Evolutionary conservation across 805 yeast genomes (phyloP).

Genomic region (Wickerhamiella australiensis): DNA sequence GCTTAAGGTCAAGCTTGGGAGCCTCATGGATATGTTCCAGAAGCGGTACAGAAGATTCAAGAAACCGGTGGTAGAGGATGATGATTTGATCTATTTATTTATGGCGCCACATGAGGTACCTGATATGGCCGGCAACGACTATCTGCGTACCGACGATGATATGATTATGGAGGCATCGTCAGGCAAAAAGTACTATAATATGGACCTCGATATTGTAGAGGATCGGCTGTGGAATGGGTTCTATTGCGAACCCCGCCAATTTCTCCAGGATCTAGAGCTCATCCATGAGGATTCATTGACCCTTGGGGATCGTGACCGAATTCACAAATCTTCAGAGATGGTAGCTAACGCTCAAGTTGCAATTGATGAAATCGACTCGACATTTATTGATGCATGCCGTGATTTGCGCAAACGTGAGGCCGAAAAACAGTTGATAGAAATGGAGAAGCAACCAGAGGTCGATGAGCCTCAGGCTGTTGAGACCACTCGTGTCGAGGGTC

Average conservation of each 20-base stretch:
- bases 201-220: conserved; percentile 88
- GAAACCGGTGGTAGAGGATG: conserved; percentile 81
- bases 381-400: conserved; percentile 63
- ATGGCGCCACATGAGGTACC: conserved; percentile 31
- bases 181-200: conserved; percentile 63
- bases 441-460: conserved; percentile 15
- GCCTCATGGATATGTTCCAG: conserved; percentile 80
- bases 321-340: conserved; percentile 82
- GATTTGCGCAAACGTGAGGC: conserved; percentile 34
- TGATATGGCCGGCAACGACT: conserved; percentile 25
- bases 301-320: conserved; percentile 71
- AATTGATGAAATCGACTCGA: conserved; percentile 74
- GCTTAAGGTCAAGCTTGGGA: conserved; percentile 72
- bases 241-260: conserved; percentile 86
- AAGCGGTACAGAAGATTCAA: conserved; percentile 77
- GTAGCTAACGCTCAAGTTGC: conserved; percentile 92
- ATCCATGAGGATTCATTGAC: conserved; percentile 67
- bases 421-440: conserved; percentile 20
- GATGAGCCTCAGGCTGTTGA: not conserved
- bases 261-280: conserved; percentile 69
- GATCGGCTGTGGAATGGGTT: conserved; percentile 95
- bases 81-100: conserved; percentile 59
- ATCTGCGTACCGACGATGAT: conserved; percentile 38
- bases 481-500: no score
- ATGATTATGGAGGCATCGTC: conserved; percentile 74